These are phyloP conservation scores for Aspergillus sclerotialis DNA, from an alignment of 2,329 filamentous ascomycete genomes.

Conservation along the genomic window DNA sequence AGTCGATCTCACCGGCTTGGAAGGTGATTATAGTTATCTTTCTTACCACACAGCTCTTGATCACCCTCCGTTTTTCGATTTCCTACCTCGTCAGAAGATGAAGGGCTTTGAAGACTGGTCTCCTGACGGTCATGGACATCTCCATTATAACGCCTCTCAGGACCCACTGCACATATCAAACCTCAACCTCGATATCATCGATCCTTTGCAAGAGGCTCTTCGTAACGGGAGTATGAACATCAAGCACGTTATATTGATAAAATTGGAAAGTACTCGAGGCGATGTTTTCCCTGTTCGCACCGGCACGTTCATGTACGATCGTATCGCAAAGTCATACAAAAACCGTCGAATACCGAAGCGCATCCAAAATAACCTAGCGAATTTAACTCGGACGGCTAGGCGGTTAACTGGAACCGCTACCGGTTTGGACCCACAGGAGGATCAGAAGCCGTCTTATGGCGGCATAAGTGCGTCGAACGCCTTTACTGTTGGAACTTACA, in stretches of 20 bases:
- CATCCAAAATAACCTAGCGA: constrained; percentile 14
- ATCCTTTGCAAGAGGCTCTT: constrained; percentile 12
- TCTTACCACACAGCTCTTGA: constrained; percentile 10
- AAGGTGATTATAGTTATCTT: constrained; percentile 8
- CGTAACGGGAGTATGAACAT: constrained; percentile 25
- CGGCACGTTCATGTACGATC: constrained; percentile 24
- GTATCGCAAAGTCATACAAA: constrained; percentile 31
- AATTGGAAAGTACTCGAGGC: constrained; percentile 39
- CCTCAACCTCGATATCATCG: constrained; percentile 20
- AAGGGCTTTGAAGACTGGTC: constrained; percentile 18
- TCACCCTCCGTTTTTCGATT: constrained; percentile 9
- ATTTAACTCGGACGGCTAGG: constrained; percentile 18
- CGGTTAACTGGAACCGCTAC: constrained; percentile 14
- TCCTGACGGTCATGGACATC: constrained; percentile 3
- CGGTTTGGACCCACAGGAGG: constrained; percentile 10
- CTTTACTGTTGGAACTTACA: constrained; percentile 37
- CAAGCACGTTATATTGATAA: constrained; percentile 35
- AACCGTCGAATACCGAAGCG: constrained; percentile 25
- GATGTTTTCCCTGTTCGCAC: constrained; percentile 39
- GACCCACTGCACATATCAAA: constrained; percentile 38
- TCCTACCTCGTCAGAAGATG: constrained; percentile 10
- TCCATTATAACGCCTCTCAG: constrained; percentile 26
- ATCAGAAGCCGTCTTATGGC: constrained; percentile 20
- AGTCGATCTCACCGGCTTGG: constrained; percentile 7
- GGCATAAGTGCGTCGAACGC: constrained; percentile 36